These are phyloP conservation scores for Paraleonurus japonicus DNA, from an alignment of 257 asterid species.

Conservation along the genomic window DNA sequence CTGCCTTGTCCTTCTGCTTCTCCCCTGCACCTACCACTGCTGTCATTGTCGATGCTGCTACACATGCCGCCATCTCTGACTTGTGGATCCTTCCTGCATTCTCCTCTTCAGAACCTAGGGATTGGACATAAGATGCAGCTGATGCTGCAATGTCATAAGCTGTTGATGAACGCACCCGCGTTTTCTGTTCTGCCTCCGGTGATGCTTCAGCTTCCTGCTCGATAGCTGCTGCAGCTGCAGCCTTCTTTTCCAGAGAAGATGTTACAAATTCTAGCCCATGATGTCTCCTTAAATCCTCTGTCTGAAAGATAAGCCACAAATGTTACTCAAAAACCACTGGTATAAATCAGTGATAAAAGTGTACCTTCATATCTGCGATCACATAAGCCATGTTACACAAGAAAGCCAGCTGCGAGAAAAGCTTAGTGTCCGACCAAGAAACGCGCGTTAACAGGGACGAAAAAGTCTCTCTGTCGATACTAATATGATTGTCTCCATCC, in stretches of 20 bases:
- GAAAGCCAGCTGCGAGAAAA: slow-evolving; percentile 70
- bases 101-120: slow-evolving; percentile 32
- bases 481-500: slow-evolving; percentile 33
- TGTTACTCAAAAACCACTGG: background rate
- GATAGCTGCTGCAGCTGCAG: slow-evolving; percentile 52
- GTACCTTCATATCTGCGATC: slow-evolving; percentile 78
- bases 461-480: slow-evolving; percentile 48
- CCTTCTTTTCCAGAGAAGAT: slow-evolving; percentile 75
- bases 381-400: slow-evolving; percentile 86
- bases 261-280: slow-evolving; percentile 73
- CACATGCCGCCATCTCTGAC: slow-evolving; percentile 71
- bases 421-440: slow-evolving; percentile 72
- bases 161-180: slow-evolving; percentile 35
- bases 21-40: slow-evolving; percentile 86
- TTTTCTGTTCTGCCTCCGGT: slow-evolving; percentile 18
- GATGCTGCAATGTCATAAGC: slow-evolving; percentile 87
- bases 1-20: slow-evolving; percentile 70
- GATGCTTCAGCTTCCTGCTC: slow-evolving; percentile 25
- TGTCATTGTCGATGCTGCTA: slow-evolving; percentile 83
- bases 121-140: slow-evolving; percentile 72
- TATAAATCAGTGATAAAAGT: background rate
- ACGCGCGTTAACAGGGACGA: slow-evolving; percentile 46
- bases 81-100: slow-evolving; percentile 36
- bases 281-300: slow-evolving; percentile 57
- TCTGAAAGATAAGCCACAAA: slow-evolving; percentile 42